Percentiles rank a stretch among this genome's conserved stretches.
phyloP scores from a whole-genome alignment of 1,284 basidiomycete species.

The Agroathelia rolfsii region DNA sequence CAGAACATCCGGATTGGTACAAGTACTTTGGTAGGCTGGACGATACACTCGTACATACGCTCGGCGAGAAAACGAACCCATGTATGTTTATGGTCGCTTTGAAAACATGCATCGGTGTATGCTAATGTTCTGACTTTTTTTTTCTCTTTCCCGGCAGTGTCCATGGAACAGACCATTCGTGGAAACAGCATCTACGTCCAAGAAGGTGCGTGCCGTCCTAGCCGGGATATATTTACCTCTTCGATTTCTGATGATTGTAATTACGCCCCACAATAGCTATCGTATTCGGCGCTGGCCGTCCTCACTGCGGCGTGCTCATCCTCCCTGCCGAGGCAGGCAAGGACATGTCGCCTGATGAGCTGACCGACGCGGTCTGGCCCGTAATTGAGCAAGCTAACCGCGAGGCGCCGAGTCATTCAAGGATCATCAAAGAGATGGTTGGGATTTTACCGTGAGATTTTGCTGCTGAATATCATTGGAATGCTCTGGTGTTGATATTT shows the following conservation, averaged over 20 bases:
- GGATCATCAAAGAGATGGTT: conserved; percentile 41
- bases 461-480: conserved; percentile 12
- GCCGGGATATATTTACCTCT: conserved; percentile 11
- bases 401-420: conserved; percentile 42
- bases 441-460: conserved; percentile 31
- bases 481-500: conserved; percentile 6
- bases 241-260: background rate
- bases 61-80: conserved; percentile 52
- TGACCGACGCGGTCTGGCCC: conserved; percentile 34
- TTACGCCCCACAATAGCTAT: conserved; percentile 30
- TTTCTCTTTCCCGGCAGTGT: too few relatives aligned
- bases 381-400: conserved; percentile 40
- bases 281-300: conserved; percentile 46
- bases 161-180: conserved; percentile 32
- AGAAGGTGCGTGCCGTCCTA: conserved; percentile 14
- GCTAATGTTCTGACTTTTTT: too few relatives aligned
- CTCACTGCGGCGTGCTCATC: conserved; percentile 45
- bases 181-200: conserved; percentile 33
- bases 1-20: conserved; percentile 30
- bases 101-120: background rate
- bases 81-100: conserved; percentile 11
- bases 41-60: conserved; percentile 41
- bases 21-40: conserved; percentile 52
- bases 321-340: conserved; percentile 39
- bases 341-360: conserved; percentile 26